Conservation (phyloP, 768 basidiomycete species). For the Tricholoma furcatifolium region DNA sequence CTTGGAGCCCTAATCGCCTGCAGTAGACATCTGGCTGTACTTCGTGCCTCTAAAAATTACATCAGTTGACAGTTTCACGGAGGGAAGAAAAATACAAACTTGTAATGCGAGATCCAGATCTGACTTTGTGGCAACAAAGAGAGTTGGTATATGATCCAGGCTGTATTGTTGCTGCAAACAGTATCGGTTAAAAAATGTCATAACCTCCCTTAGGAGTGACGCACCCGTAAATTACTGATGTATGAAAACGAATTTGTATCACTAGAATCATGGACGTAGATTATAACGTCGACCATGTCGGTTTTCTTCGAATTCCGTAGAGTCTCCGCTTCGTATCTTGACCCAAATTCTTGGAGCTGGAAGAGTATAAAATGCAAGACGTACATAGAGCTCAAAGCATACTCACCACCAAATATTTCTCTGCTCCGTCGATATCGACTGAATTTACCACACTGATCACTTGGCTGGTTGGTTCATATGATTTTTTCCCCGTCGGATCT, state of each 20-base stretch:
- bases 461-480: constrained; percentile 87
- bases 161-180: constrained; percentile 88
- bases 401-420: constrained; percentile 95
- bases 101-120: constrained; percentile 96
- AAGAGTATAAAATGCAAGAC: background rate
- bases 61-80: constrained; percentile 4
- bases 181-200: constrained; percentile 15
- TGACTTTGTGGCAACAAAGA: constrained; percentile 99
- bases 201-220: constrained; percentile 2
- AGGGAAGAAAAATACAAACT: constrained; percentile 38
- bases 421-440: constrained; percentile 90
- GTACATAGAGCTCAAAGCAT: background rate
- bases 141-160: constrained; percentile 89
- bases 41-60: constrained; percentile 75
- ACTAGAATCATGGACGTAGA: constrained; percentile 96
- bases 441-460: constrained; percentile 91
- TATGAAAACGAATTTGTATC: constrained; percentile 99
- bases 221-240: constrained; percentile 91
- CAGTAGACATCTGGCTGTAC: constrained; percentile 99
- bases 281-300: constrained; percentile 89
- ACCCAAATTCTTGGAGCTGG: constrained; percentile 96
- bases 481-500: constrained; percentile 80
- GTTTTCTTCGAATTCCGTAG: constrained; percentile 88
- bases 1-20: constrained; percentile 82
- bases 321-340: constrained; percentile 89